A percentile compares a stretch with the other conserved stretches of the same genome.
Conservation (phyloP, 75 land plant genomes). For the Cupressus sempervirens region DNA sequence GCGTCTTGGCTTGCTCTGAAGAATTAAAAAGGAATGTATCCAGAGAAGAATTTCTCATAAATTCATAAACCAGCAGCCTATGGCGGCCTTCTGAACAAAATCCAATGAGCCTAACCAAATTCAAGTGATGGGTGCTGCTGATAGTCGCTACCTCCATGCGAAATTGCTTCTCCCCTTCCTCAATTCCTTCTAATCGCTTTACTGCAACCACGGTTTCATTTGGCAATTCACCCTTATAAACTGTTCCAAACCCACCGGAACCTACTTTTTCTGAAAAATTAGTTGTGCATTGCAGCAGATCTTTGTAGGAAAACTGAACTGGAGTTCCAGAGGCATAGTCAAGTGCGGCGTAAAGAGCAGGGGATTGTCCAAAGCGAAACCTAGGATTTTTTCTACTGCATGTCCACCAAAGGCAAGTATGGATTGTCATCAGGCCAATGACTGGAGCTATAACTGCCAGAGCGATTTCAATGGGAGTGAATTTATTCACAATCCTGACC, state of each 20-base stretch:
- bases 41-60: slow-evolving; percentile 23
- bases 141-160: slow-evolving; percentile 24
- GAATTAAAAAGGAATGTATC: slow-evolving; percentile 7
- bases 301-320: slow-evolving; percentile 21
- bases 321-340: slow-evolving; percentile 22
- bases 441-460: slow-evolving; percentile 13
- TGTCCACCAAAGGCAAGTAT: not conserved
- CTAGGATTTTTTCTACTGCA: not conserved
- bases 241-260: not conserved
- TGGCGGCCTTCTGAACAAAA: slow-evolving; percentile 20
- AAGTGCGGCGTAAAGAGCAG: slow-evolving; percentile 5
- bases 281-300: slow-evolving; percentile 15
- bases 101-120: slow-evolving; percentile 27
- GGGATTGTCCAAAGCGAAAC: no score
- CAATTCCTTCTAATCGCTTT: slow-evolving; percentile 25
- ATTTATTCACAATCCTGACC: not conserved
- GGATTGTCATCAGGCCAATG: not conserved
- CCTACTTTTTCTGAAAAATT: slow-evolving; percentile 26
- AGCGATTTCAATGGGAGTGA: slow-evolving; percentile 20
- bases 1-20: not conserved
- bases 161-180: slow-evolving; percentile 32
- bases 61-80: slow-evolving; percentile 30
- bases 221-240: slow-evolving; percentile 5
- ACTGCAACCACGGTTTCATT: slow-evolving; percentile 18
- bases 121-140: slow-evolving; percentile 26